Conservation (phyloP, 495 filamentous ascomycete species). For the Gamarada debralockiae region DNA sequence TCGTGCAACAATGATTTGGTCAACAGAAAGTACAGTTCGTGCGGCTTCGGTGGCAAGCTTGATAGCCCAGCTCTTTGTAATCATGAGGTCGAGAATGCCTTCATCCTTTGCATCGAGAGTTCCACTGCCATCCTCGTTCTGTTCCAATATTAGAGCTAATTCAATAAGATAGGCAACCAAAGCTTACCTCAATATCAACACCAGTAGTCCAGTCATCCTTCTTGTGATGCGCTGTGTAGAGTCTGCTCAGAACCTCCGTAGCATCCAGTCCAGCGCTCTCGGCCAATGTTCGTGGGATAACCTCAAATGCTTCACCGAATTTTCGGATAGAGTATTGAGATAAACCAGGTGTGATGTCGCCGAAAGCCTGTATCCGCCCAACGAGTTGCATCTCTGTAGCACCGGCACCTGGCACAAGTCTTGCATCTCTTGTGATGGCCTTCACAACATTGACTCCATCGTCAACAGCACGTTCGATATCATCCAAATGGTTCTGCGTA, state of each 20-base stretch:
- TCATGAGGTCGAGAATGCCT: conserved; percentile 87
- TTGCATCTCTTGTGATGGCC: conserved; percentile 89
- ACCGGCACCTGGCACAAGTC: conserved; percentile 90
- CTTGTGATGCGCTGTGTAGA: conserved; percentile 92
- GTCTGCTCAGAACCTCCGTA: conserved; percentile 83
- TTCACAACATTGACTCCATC: conserved; percentile 99
- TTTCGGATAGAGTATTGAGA: conserved; percentile 96
- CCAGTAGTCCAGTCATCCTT: conserved; percentile 84
- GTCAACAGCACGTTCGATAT: conserved; percentile 95
- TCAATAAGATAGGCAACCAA: background rate
- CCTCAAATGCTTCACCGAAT: conserved; percentile 96
- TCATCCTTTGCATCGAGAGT: conserved; percentile 85
- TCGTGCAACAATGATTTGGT: conserved; percentile 98
- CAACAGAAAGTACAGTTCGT: conserved; percentile 90
- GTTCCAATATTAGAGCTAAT: background rate
- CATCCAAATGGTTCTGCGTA: conserved; percentile 96
- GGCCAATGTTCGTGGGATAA: conserved; percentile 87
- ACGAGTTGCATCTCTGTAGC: conserved; percentile 95
- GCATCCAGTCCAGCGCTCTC: conserved; percentile 94
- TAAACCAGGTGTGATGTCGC: conserved; percentile 86
- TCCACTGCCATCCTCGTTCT: conserved; percentile 72
- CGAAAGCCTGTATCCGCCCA: conserved; percentile 82
- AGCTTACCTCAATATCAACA: conserved; percentile 79
- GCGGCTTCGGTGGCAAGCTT: conserved; percentile 93
- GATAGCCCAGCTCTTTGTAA: conserved; percentile 92